Evolutionary conservation across 1,139 yeast genomes (phyloP).

Genomic region (Geotrichum reessii): DNA sequence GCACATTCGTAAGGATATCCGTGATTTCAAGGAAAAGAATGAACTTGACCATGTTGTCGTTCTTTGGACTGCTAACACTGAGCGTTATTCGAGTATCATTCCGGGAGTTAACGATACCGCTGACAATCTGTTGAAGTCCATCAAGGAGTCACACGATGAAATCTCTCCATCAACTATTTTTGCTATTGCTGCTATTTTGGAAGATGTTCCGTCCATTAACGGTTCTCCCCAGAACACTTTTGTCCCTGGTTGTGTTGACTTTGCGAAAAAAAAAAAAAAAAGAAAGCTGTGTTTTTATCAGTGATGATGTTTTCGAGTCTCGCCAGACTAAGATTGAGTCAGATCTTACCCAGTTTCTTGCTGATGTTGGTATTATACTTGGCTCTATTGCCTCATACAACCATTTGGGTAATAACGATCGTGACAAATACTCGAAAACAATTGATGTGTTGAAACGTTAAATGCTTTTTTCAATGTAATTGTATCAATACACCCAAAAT

Average conservation of each 20-base stretch:
- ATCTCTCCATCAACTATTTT: constrained; percentile 87
- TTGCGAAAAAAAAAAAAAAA: constrained; percentile 78
- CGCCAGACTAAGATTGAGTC: constrained; percentile 96
- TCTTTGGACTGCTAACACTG: constrained; percentile 97
- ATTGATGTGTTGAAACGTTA: too few relatives aligned
- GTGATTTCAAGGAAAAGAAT: constrained; percentile 68
- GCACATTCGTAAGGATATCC: constrained; percentile 76
- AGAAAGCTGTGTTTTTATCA: constrained; percentile 75
- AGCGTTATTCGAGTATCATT: constrained; percentile 76
- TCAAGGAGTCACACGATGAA: constrained; percentile 75
- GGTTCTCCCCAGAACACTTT: constrained; percentile 98
- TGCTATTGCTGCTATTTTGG: constrained; percentile 89
- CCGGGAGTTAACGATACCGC: constrained; percentile 84
- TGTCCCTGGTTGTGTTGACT: constrained; percentile 89
- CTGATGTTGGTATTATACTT: constrained; percentile 96
- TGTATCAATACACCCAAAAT: too few relatives aligned
- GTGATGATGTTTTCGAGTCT: constrained; percentile 96
- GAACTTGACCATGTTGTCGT: constrained; percentile 80
- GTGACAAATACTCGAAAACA: too few relatives aligned
- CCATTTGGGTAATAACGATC: constrained; percentile 96
- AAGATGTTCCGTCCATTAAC: constrained; percentile 81
- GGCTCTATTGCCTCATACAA: constrained; percentile 90
- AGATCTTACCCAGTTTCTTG: constrained; percentile 89
- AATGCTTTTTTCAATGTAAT: too few relatives aligned
- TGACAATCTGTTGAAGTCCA: constrained; percentile 66